These are phyloP conservation scores for Adenanthera pavonina DNA, from an alignment of 306 rosid genomes.

Conservation along the genomic window DNA sequence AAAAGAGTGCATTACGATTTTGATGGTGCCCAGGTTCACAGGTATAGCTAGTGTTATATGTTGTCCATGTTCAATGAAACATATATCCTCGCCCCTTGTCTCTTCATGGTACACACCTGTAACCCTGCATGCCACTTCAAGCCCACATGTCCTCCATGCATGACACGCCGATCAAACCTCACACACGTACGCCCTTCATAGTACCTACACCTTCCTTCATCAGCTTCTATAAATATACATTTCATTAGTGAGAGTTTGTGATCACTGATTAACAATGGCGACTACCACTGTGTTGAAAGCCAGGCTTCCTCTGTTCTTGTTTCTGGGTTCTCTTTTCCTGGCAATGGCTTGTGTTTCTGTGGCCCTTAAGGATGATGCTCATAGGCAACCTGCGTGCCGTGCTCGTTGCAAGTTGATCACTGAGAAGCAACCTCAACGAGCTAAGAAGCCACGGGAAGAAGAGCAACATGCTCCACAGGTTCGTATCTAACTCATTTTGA, in stretches of 20 bases:
- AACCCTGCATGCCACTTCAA: slow-evolving; percentile 24
- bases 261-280: not conserved
- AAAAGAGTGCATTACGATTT: too few relatives aligned
- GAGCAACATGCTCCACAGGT: too few relatives aligned
- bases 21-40: too few relatives aligned
- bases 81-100: not conserved
- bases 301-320: slow-evolving; percentile 32
- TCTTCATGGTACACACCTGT: slow-evolving; percentile 40
- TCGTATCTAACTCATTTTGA: too few relatives aligned
- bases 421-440: not conserved
- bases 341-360: slow-evolving; percentile 29
- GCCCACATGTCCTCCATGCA: slow-evolving; percentile 1
- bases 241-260: too few relatives aligned
- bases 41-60: too few relatives aligned
- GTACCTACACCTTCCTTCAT: not conserved
- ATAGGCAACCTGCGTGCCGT: slow-evolving; percentile 6
- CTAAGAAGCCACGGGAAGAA: not conserved
- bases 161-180: not conserved
- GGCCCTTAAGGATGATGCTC: not conserved
- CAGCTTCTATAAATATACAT: slow-evolving; percentile 25
- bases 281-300: not conserved
- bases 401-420: slow-evolving; percentile 20
- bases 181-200: not conserved
- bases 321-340: slow-evolving; percentile 42
- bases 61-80: not conserved